Conservation (phyloP, 192 early-diverging fungal species). For the Coemansia sp. region DNA sequence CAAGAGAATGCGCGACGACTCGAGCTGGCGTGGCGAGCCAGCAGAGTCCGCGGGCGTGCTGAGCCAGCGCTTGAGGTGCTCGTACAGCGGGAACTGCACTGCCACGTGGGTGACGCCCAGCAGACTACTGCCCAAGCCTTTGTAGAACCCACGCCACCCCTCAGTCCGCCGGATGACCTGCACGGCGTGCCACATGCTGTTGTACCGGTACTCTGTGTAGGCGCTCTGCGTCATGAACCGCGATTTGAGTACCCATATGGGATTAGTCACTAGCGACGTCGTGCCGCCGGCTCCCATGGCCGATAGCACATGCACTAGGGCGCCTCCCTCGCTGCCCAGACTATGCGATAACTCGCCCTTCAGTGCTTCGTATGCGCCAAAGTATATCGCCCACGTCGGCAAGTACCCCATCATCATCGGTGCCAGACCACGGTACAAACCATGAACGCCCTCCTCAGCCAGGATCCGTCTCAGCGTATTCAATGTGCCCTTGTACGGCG, state of each 20-base stretch:
- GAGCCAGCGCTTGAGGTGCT: slow-evolving; percentile 68
- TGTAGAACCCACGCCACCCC: slow-evolving; percentile 84
- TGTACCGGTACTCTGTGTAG: slow-evolving; percentile 76
- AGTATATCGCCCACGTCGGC: slow-evolving; percentile 91
- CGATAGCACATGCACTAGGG: slow-evolving; percentile 72
- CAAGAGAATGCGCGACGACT: slow-evolving; percentile 64
- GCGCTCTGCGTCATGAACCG: slow-evolving; percentile 84
- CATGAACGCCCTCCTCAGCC: slow-evolving; percentile 79
- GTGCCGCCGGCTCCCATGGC: slow-evolving; percentile 82
- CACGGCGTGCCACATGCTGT: slow-evolving; percentile 79
- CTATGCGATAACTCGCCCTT: slow-evolving; percentile 54
- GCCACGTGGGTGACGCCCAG: slow-evolving; percentile 92
- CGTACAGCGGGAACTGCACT: slow-evolving; percentile 96
- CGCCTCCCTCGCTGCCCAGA: background rate
- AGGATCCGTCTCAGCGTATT: slow-evolving; percentile 71
- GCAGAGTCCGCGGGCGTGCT: background rate
- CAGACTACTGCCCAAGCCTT: slow-evolving; percentile 86
- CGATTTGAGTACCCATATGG: slow-evolving; percentile 91
- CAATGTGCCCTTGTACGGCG: slow-evolving; percentile 51
- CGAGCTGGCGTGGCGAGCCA: slow-evolving; percentile 17
- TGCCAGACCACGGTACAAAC: slow-evolving; percentile 86
- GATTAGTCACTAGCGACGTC: slow-evolving; percentile 78
- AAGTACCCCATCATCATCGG: slow-evolving; percentile 88
- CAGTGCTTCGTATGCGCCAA: slow-evolving; percentile 81
- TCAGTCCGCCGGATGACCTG: slow-evolving; percentile 70